Conservation (phyloP, 768 basidiomycete genomes). For the Tubosaeta sp. region DNA sequence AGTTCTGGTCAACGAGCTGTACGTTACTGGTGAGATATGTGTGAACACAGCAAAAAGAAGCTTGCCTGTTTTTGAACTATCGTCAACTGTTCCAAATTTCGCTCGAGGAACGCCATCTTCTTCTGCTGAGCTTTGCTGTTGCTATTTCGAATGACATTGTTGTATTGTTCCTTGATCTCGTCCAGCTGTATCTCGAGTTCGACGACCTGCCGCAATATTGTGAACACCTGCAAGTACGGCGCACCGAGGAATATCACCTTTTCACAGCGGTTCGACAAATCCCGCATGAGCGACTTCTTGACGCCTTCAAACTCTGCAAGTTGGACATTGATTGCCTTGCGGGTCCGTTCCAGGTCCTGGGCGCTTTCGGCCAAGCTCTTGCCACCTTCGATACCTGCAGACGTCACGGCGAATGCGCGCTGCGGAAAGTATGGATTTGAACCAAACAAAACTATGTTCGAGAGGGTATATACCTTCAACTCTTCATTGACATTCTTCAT, state of each 20-base stretch:
- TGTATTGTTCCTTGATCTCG: slow-evolving; percentile 98
- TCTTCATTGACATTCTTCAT: slow-evolving; percentile 97
- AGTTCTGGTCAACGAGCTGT: slow-evolving; percentile 98
- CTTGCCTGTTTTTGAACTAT: slow-evolving; percentile 94
- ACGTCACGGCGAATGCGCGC: slow-evolving; percentile 97
- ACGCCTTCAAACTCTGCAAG: slow-evolving; percentile 97
- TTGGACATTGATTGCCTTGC: slow-evolving; percentile 97
- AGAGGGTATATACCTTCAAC: slow-evolving; percentile 68
- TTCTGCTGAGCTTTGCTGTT: slow-evolving; percentile 98
- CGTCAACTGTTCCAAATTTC: slow-evolving; percentile 93
- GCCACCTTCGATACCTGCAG: slow-evolving; percentile 94
- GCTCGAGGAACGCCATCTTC: slow-evolving; percentile 98
- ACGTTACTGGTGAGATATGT: slow-evolving; percentile 13
- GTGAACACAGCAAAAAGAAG: slow-evolving; percentile 1
- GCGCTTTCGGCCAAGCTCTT: slow-evolving; percentile 97
- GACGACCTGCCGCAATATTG: slow-evolving; percentile 64
- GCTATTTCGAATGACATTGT: slow-evolving; percentile 96
- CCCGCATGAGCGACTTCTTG: slow-evolving; percentile 98
- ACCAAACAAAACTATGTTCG: slow-evolving; percentile 6
- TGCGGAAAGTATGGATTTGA: slow-evolving; percentile 27
- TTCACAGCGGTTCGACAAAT: slow-evolving; percentile 98
- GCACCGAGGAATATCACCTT: slow-evolving; percentile 54
- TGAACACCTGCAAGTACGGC: slow-evolving; percentile 14
- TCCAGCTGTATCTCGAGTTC: slow-evolving; percentile 98
- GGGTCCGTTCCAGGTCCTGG: slow-evolving; percentile 92